phyloP scores from a whole-genome alignment of 2,329 filamentous ascomycete genomes.

The Aspergillus tanneri region DNA sequence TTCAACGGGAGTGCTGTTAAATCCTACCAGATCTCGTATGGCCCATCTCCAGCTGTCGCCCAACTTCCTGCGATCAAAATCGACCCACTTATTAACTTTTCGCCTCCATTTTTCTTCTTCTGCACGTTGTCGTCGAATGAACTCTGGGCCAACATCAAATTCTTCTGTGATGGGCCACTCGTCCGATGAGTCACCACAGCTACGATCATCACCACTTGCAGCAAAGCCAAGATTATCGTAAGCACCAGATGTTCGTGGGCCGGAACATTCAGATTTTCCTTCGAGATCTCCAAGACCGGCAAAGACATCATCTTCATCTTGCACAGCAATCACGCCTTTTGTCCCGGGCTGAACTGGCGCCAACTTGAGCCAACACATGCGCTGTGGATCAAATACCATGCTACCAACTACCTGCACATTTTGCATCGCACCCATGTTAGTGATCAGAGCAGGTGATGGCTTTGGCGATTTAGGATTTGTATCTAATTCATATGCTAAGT shows the following conservation, averaged over 20 bases:
- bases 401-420: constrained; percentile 93
- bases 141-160: constrained; percentile 95
- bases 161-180: constrained; percentile 91
- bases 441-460: constrained; percentile 69
- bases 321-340: constrained; percentile 52
- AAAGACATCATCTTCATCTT: constrained; percentile 91
- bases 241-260: constrained; percentile 23
- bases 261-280: constrained; percentile 51
- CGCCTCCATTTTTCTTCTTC: constrained; percentile 90
- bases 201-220: constrained; percentile 40
- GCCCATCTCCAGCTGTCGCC: constrained; percentile 73
- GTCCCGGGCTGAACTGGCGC: constrained; percentile 45
- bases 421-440: constrained; percentile 79
- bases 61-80: constrained; percentile 49
- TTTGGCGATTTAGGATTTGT: constrained; percentile 47
- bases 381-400: constrained; percentile 96
- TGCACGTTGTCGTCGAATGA: constrained; percentile 81
- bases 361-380: constrained; percentile 96
- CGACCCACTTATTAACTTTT: constrained; percentile 84
- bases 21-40: constrained; percentile 52
- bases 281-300: constrained; percentile 92
- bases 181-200: constrained; percentile 53
- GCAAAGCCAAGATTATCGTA: constrained; percentile 28
- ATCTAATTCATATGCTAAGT: constrained; percentile 75
- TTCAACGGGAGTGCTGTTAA: constrained; percentile 23